phyloP scores from a whole-genome alignment of 441 rosid species.

The Aquilaria agallochum region DNA sequence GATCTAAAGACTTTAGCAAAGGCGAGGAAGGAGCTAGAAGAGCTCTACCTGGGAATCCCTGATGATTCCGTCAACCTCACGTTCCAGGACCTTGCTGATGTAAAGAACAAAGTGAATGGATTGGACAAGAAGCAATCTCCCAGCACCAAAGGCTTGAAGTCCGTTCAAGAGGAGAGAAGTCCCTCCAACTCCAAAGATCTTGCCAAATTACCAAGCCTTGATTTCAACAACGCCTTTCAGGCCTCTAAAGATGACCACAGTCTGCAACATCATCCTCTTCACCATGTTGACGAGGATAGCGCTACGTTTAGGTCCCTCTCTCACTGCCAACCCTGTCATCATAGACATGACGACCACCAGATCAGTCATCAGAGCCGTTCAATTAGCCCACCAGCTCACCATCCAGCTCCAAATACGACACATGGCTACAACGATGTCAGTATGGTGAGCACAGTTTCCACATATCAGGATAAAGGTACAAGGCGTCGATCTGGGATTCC shows the following conservation, averaged over 20 bases:
- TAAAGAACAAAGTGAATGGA: constrained; percentile 18
- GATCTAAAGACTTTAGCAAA: constrained; percentile 32
- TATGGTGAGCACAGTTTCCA: constrained; percentile 36
- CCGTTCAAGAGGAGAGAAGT: constrained; percentile 21
- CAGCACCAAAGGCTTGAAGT: constrained; percentile 9
- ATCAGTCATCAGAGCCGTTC: constrained; percentile 11
- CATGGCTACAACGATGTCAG: constrained; percentile 33
- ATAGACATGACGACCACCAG: constrained; percentile 3
- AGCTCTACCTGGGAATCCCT: constrained; percentile 53
- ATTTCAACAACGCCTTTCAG: constrained; percentile 35
- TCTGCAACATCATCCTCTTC: constrained; percentile 9
- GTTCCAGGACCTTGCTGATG: constrained; percentile 48
- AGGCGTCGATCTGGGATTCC: constrained; percentile 61
- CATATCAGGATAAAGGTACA: constrained; percentile 25
- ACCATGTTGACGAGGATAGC: neutral
- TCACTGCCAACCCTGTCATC: constrained; percentile 9
- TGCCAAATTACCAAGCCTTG: constrained; percentile 48
- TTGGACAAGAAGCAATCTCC: constrained; percentile 14
- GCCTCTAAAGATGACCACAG: constrained; percentile 14
- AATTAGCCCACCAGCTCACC: constrained; percentile 4
- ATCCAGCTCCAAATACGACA: constrained; percentile 17
- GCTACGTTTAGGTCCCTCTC: constrained; percentile 1
- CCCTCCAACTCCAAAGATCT: constrained; percentile 15
- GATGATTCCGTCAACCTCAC: constrained; percentile 78
- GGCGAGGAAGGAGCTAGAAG: constrained; percentile 60